Percentiles rank a stretch among this genome's conserved stretches.
Evolutionary conservation across 2,329 filamentous ascomycete species (phyloP).

Genomic region (Epichloe baconii): DNA sequence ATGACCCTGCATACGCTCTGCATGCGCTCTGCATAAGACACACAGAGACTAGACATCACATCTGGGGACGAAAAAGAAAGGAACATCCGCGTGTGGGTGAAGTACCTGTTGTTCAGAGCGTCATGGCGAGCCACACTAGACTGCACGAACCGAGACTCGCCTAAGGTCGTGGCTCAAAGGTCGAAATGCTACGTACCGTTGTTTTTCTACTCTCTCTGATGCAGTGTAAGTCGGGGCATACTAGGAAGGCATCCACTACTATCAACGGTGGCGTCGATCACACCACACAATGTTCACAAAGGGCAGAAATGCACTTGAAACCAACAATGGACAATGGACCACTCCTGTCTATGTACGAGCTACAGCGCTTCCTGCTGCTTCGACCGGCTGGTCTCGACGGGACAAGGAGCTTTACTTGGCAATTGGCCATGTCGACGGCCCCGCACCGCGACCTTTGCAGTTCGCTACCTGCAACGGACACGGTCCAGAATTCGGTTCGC

Average conservation of each 20-base stretch:
- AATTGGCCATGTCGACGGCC: not conserved
- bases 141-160: not conserved
- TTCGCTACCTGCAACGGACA: not conserved
- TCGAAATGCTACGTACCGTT: slow-evolving; percentile 7
- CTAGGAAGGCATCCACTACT: slow-evolving; percentile 3
- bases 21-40: slow-evolving; percentile 2
- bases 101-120: slow-evolving; percentile 1
- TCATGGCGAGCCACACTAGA: slow-evolving; percentile 5
- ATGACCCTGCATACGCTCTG: slow-evolving; percentile 7
- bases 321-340: not conserved
- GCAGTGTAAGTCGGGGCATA: slow-evolving; percentile 1
- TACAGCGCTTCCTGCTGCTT: not conserved
- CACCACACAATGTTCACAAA: not conserved
- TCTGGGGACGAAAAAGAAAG: slow-evolving; percentile 10
- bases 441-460: slow-evolving; percentile 2
- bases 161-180: slow-evolving; percentile 5
- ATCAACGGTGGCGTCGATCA: slow-evolving; percentile 3
- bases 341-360: not conserved
- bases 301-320: slow-evolving; percentile 1
- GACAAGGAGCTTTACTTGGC: not conserved
- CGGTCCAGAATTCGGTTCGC: not conserved
- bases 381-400: not conserved
- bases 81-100: not conserved
- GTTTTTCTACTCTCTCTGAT: slow-evolving; percentile 5
- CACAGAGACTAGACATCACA: slow-evolving; percentile 8